Percentiles rank a stretch among this genome's conserved stretches.
These are phyloP conservation scores for Chaetomium strumarium DNA, from an alignment of 2,329 filamentous ascomycete genomes.

Conservation along the genomic window DNA sequence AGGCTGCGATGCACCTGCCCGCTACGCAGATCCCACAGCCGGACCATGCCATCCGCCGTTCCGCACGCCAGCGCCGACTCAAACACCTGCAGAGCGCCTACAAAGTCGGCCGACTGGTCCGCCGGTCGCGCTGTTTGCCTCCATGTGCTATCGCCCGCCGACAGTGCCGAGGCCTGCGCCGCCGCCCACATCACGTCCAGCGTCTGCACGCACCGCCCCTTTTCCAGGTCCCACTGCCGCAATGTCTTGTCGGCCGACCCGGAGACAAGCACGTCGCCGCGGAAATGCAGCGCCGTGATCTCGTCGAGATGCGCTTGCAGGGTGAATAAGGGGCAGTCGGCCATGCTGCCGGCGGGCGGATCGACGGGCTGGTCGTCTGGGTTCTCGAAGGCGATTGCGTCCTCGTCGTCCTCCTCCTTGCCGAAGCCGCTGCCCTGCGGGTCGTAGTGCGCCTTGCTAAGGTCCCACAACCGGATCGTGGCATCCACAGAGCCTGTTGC, in stretches of 20 bases:
- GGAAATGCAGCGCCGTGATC: slow-evolving; percentile 89
- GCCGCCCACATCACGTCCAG: slow-evolving; percentile 97
- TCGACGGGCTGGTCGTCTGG: slow-evolving; percentile 62
- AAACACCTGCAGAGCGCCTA: slow-evolving; percentile 91
- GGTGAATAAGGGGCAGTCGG: slow-evolving; percentile 82
- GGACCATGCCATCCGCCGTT: slow-evolving; percentile 94
- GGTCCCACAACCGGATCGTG: slow-evolving; percentile 89
- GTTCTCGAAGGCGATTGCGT: slow-evolving; percentile 68
- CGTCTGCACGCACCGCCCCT: slow-evolving; percentile 95
- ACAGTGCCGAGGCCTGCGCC: slow-evolving; percentile 73
- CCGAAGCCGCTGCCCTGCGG: slow-evolving; percentile 58
- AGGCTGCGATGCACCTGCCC: slow-evolving; percentile 95
- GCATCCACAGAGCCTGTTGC: slow-evolving; percentile 94
- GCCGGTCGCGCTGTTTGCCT: slow-evolving; percentile 62
- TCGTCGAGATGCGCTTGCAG: slow-evolving; percentile 89
- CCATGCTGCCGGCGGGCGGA: slow-evolving; percentile 72
- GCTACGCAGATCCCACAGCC: slow-evolving; percentile 92
- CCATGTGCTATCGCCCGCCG: slow-evolving; percentile 60
- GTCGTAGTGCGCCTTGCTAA: slow-evolving; percentile 81
- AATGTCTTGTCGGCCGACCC: slow-evolving; percentile 96
- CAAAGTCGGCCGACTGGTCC: slow-evolving; percentile 83
- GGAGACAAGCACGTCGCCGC: slow-evolving; percentile 83
- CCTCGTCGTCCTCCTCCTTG: slow-evolving; percentile 54
- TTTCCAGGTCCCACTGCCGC: slow-evolving; percentile 94
- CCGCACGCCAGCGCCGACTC: slow-evolving; percentile 93